phyloP scores from a whole-genome alignment of 1,284 basidiomycete species.

The Mycena sp. region DNA sequence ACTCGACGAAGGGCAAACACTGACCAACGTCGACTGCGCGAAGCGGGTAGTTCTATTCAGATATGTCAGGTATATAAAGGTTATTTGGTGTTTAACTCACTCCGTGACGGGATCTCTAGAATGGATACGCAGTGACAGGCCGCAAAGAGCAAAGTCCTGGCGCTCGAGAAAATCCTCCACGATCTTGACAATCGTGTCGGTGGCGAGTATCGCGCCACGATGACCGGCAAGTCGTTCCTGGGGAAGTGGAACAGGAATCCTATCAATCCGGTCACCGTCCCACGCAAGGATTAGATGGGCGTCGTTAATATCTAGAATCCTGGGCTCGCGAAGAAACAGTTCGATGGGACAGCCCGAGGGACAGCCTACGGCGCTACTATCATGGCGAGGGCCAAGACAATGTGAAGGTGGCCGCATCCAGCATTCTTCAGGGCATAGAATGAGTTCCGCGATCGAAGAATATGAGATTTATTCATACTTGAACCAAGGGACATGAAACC shows the following conservation, averaged over 20 bases:
- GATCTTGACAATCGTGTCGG: conserved; percentile 17
- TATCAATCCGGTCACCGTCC: conserved; percentile 38
- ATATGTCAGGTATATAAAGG: not conserved
- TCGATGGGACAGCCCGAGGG: conserved; percentile 32
- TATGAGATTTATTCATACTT: conserved; percentile 21
- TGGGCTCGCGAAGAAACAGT: conserved; percentile 28
- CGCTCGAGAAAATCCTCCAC: conserved; percentile 29
- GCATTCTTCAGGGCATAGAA: conserved; percentile 32
- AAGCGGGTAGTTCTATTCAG: conserved; percentile 33
- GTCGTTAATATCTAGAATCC: conserved; percentile 18
- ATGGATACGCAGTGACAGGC: conserved; percentile 34
- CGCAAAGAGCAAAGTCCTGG: conserved; percentile 6
- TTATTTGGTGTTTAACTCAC: conserved; percentile 20
- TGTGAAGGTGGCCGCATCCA: conserved; percentile 40
- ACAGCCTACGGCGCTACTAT: conserved; percentile 13
- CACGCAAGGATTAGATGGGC: conserved; percentile 36
- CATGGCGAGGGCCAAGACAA: conserved; percentile 31
- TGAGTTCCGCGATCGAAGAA: not conserved
- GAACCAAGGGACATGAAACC: conserved; percentile 34
- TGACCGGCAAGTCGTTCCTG: not conserved
- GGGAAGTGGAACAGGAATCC: conserved; percentile 28
- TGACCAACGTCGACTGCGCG: conserved; percentile 36
- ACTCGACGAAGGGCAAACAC: conserved; percentile 33
- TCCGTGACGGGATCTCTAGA: conserved; percentile 32
- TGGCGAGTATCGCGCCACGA: conserved; percentile 1